Base-by-base conservation (phyloP, 169 alveolate species). In the Cryptosporidium bovis region DNA sequence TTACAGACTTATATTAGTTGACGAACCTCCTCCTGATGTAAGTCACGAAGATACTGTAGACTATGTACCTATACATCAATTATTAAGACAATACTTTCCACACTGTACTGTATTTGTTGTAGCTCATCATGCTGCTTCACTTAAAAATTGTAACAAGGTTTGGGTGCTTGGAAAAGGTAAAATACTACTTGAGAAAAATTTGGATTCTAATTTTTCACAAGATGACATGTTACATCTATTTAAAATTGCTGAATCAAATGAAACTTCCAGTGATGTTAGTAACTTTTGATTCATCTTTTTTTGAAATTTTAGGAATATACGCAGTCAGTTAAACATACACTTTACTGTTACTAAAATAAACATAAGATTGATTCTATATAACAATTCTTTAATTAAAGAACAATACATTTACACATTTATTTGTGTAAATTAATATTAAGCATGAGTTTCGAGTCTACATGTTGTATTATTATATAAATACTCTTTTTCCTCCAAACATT, bases 21-120 rank as follows among this genome's bases (percentile, higher is more conserved):
- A 90, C 53, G 93, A 90, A 50, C 93, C 93, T 64, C 93, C 93
- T 6, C 91, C 93, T 1, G 93, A 83, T 20, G 91, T 83, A 2
- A 60, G 56, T 16, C 90, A 71, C 36, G 77, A 62, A 34, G 83
- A 64, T 10, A 62, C 87, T 16, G 44, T 48, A 3, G 64, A 77
- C 48, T 77, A 77, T 29, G 87, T 77, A 0, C 87, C 87, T 10
- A 77, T 77, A 44, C 87, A 77, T 44, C 87, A 77, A n/a, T 51
- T 77, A 40, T 51, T 91, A 27, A 64, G 90, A 36, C 89, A 67
- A 51, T 91, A 87, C 60, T 91, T 91, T 56, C 55, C 83, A 15
- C 85, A 91, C 46, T 83, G 77, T 51, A 91, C 94, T n/a, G 91
- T 85, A 2, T 66, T 91, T 29, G 91, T 91, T 1, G 90, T 91